phyloP scores from a whole-genome alignment of 2,329 filamentous ascomycete genomes.

The Sclerotinia nivalis region DNA sequence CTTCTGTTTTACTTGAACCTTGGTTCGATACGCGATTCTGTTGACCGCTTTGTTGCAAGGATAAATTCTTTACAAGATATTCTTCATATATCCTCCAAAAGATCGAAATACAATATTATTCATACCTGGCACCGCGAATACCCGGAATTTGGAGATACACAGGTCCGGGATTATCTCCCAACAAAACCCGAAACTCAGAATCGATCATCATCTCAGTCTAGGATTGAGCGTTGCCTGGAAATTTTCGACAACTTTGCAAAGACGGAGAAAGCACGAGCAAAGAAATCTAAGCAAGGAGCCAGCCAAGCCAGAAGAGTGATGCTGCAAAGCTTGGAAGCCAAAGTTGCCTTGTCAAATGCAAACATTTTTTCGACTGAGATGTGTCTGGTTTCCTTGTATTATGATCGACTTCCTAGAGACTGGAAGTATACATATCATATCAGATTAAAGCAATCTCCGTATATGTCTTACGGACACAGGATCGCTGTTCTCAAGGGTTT shows the following conservation, averaged over 20 bases:
- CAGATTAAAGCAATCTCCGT: conserved; percentile 4
- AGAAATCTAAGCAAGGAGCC: not conserved
- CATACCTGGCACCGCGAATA: not conserved
- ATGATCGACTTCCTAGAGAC: conserved; percentile 6
- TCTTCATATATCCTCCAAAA: not conserved
- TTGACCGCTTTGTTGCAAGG: conserved; percentile 21
- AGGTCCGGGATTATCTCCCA: conserved; percentile 13
- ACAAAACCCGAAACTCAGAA: not conserved
- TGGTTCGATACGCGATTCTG: conserved; percentile 26
- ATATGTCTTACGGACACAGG: conserved; percentile 7
- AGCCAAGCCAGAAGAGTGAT: conserved; percentile 18
- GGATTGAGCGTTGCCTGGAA: not conserved
- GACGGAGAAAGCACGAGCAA: conserved; percentile 10
- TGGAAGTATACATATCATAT: conserved; percentile 19
- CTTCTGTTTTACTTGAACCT: conserved; percentile 31
- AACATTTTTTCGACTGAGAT: not conserved
- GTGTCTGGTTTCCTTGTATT: conserved; percentile 14
- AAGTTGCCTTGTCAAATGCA: not conserved
- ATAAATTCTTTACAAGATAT: not conserved
- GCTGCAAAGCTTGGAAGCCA: conserved; percentile 17
- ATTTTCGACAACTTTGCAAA: conserved; percentile 15
- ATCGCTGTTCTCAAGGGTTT: conserved; percentile 9
- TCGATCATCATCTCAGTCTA: not conserved
- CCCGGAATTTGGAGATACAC: not conserved
- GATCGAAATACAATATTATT: not conserved